A percentile compares a stretch with the other conserved stretches of the same genome.
phyloP scores from a whole-genome alignment of 1,139 yeast genomes.

The Oligophagozyma castellii region DNA sequence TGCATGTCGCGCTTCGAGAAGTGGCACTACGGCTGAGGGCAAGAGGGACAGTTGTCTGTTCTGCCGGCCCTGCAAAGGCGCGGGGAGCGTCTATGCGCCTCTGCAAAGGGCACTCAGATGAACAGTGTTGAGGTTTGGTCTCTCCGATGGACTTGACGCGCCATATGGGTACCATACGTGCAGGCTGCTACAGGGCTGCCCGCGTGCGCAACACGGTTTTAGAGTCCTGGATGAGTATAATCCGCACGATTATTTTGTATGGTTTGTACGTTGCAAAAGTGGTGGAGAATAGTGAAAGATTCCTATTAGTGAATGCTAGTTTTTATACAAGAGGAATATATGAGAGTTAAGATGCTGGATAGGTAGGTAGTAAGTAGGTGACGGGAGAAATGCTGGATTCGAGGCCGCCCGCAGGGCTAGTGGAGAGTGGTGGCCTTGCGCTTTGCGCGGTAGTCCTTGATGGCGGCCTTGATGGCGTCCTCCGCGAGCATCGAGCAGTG shows the following conservation, averaged over 20 bases:
- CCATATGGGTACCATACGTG: too few species aligned
- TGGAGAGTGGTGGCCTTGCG: constrained; percentile 13
- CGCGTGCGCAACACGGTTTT: constrained; percentile 51
- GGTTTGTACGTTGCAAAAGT: too few species aligned
- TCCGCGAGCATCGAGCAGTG: constrained; percentile 99
- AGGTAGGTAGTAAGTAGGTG: too few species aligned
- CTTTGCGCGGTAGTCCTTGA: constrained; percentile 85
- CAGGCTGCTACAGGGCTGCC: too few species aligned
- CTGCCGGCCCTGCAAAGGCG: constrained; percentile 44
- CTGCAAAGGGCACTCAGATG: constrained; percentile 50
- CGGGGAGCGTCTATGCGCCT: constrained; percentile 15
- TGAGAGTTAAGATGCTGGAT: too few species aligned
- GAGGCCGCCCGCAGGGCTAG: too few species aligned
- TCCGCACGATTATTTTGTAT: constrained; percentile 40
- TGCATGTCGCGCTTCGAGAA: constrained; percentile 87
- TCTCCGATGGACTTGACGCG: constrained; percentile 60
- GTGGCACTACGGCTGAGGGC: background rate
- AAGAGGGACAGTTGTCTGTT: constrained; percentile 30
- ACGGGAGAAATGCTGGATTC: too few species aligned
- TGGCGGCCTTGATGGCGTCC: constrained; percentile 95
- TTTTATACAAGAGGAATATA: too few species aligned
- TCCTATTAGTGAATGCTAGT: too few species aligned
- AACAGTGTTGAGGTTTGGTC: constrained; percentile 34
- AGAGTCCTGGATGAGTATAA: constrained; percentile 42
- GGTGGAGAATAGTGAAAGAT: too few species aligned